These are phyloP conservation scores for Aspergillus thermomutatus DNA, from an alignment of 2,329 filamentous ascomycete genomes.

Conservation along the genomic window DNA sequence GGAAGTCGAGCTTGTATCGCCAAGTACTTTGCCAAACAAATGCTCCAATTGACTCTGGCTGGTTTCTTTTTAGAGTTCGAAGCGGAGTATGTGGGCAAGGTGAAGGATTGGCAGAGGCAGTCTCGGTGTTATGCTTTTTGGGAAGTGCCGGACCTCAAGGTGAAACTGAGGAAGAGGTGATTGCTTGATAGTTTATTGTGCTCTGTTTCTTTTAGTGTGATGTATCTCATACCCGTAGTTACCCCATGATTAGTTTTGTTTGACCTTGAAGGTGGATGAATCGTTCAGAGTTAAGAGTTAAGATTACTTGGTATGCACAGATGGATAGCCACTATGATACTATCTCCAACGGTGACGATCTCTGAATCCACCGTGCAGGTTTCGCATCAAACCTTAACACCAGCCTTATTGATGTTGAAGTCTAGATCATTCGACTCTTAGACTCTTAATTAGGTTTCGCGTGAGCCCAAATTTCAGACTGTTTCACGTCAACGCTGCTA, in stretches of 20 bases:
- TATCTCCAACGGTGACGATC: too few species aligned
- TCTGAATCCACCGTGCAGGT: neutral
- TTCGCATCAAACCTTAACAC: neutral
- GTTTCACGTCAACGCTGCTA: neutral
- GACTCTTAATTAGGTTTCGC: neutral
- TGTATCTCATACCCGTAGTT: too few species aligned
- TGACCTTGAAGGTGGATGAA: neutral
- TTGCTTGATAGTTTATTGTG: neutral
- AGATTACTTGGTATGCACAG: too few species aligned
- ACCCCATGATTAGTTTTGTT: neutral
- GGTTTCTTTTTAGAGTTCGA: constrained; percentile 25
- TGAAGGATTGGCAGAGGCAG: constrained; percentile 22
- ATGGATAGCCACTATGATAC: too few species aligned
- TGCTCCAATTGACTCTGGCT: constrained; percentile 22
- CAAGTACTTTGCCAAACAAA: constrained; percentile 26
- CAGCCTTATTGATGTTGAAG: neutral
- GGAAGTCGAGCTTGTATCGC: constrained; percentile 24
- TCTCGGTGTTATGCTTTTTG: constrained; percentile 26
- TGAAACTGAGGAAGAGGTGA: constrained; percentile 8
- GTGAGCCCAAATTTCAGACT: neutral
- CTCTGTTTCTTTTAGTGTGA: too few species aligned
- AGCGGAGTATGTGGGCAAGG: constrained; percentile 18
- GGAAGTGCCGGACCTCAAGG: constrained; percentile 22
- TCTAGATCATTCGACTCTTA: neutral
- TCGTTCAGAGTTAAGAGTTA: too few species aligned